phyloP scores from a whole-genome alignment of 768 basidiomycete species.

The Agaricus blazei region DNA sequence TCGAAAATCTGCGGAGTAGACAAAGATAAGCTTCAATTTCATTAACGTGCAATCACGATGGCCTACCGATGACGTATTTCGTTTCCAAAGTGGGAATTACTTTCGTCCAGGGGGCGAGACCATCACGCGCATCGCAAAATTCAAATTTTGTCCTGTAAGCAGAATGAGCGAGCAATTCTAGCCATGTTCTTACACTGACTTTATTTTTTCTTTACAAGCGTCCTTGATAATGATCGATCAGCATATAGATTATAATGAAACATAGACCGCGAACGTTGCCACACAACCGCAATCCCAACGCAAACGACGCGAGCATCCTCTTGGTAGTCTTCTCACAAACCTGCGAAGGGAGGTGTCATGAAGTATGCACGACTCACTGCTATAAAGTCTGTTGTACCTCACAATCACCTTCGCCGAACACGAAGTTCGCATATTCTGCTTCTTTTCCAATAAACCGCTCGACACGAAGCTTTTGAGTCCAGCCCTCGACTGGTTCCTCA shows the following conservation, averaged over 20 bases:
- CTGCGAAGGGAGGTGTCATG: slow-evolving; percentile 17
- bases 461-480: neutral
- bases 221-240: neutral
- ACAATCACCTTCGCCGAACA: slow-evolving; percentile 56
- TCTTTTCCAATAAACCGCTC: slow-evolving; percentile 32
- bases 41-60: neutral
- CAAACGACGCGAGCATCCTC: slow-evolving; percentile 41
- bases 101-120: neutral
- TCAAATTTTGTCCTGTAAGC: neutral
- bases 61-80: neutral
- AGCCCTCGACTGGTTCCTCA: neutral
- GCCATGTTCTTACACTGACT: neutral
- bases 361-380: neutral
- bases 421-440: slow-evolving; percentile 54
- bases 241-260: neutral
- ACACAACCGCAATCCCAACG: slow-evolving; percentile 44
- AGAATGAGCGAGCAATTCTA: neutral
- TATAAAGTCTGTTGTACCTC: slow-evolving; percentile 31
- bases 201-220: neutral
- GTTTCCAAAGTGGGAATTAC: neutral
- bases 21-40: neutral
- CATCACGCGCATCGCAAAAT: no score
- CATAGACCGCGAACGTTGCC: slow-evolving; percentile 17
- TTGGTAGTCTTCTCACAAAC: slow-evolving; percentile 32
- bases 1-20: neutral